Evolutionary conservation across 1,284 basidiomycete genomes (phyloP), one percentile per base, ranked within the genome.

Genomic region (Xerocomus amazonicus): DNA sequence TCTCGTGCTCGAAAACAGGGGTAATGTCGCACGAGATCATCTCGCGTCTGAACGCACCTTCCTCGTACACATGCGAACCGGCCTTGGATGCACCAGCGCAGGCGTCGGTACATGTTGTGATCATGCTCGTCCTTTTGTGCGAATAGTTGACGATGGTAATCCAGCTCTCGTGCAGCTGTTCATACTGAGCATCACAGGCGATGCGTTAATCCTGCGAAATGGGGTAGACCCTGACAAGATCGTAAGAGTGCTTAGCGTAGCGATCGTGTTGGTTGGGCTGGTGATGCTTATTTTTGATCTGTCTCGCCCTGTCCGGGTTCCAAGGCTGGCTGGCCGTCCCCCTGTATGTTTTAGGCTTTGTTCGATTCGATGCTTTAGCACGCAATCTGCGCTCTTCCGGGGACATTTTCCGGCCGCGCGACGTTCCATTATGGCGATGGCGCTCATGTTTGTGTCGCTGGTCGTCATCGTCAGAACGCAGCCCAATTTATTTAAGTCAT

Each of bases 1-100:
- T 34, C 55, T 65, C 42, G 47, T 65, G 4, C 58, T 68, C 26
- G 63, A 70, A 44, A 66, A 65, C 52, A 63, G 58, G 42, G 68
- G 68, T 12, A 68, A 60, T 37, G 60, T 67, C 28, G 72, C 73
- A 17, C 68, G 71, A 9, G 72, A 73, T 50, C 73, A 73, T 52
- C 60, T 73, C 0, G 72, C 72, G 8, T 70, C 69, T 16, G 72
- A 73, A 49, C 56, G 72, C 36, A 73, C 72, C 5, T 73, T 68
- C 59, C 62, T 73, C 14, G 70, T 71, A 23, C 74, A 73, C 33
- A 61, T 74, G 33, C 65, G 71, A 16, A 74, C 72, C 13, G 71
- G 71, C 41, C 57, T 73, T n/a, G 66, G 70, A 9, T 65, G 73
- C 27, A 63, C 71, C 9, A 65, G 68, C 17, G 60, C 69, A 8